Conservation (phyloP, 148 eudicot species). For the Rhododendron vialii region DNA sequence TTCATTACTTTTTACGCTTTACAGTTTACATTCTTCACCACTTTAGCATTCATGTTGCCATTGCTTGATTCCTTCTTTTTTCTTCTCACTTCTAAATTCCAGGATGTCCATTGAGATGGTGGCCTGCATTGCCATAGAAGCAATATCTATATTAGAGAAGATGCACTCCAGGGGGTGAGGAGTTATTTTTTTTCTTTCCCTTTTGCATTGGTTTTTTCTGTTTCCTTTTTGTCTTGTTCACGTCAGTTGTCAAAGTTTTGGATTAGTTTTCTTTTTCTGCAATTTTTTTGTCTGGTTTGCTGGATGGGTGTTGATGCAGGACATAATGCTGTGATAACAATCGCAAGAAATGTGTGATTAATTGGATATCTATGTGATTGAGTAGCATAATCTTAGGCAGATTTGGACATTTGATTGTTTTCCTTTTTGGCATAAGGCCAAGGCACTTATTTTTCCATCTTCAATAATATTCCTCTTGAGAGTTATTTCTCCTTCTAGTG, state of each 20-base stretch:
- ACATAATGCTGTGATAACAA: neutral
- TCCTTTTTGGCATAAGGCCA: neutral
- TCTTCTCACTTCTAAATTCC: constrained; percentile 10
- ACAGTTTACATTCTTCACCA: neutral
- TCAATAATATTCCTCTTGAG: neutral
- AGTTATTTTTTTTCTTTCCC: neutral
- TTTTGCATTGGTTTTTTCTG: neutral
- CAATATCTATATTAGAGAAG: constrained; percentile 77
- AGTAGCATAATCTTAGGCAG: neutral
- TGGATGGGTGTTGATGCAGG: neutral
- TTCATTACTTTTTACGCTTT: neutral
- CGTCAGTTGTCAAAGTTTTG: neutral
- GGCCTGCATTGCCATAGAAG: constrained; percentile 83
- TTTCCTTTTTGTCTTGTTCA: neutral
- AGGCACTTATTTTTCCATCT: neutral
- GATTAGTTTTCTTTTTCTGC: neutral
- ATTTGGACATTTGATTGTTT: neutral
- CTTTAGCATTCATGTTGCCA: neutral
- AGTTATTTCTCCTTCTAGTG: neutral
- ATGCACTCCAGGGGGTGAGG: constrained; percentile 74
- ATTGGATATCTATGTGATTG: neutral
- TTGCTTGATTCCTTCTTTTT: neutral
- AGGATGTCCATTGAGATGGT: constrained; percentile 86
- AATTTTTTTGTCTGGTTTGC: neutral
- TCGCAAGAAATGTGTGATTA: neutral